A percentile compares a stretch with the other conserved stretches of the same genome.
These are phyloP conservation scores for Haplosporangium gracile DNA, from an alignment of 192 early-diverging fungal genomes.

Conservation along the genomic window DNA sequence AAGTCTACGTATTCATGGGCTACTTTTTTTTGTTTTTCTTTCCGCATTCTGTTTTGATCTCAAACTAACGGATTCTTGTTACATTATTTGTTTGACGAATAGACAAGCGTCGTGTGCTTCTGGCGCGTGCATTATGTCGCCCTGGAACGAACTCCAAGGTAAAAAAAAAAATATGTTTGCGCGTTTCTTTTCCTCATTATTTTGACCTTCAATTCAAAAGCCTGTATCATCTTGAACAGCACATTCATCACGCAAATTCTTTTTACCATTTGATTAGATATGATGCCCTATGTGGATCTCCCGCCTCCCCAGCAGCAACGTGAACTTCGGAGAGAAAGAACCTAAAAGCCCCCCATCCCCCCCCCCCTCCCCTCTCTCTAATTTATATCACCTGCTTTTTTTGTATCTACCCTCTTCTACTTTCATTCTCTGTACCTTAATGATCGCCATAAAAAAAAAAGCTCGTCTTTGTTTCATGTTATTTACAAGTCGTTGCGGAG, in stretches of 20 bases:
- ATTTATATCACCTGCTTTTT: background rate
- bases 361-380: too few relatives aligned
- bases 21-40: background rate
- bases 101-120: conserved; percentile 50
- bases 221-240: too few relatives aligned
- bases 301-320: conserved; percentile 42
- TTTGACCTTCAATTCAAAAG: background rate
- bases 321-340: conserved; percentile 35
- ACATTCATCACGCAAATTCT: background rate
- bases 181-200: background rate
- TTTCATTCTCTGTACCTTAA: background rate
- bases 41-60: background rate
- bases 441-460: background rate
- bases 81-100: background rate
- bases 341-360: background rate
- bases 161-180: background rate
- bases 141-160: conserved; percentile 55
- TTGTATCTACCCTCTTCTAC: background rate
- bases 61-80: background rate
- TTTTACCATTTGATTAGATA: conserved; percentile 7
- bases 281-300: conserved; percentile 18
- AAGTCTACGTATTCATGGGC: background rate
- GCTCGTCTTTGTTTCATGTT: too few relatives aligned
- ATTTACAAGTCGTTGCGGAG: too few relatives aligned
- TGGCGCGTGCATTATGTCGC: conserved; percentile 45